Evolutionary conservation across 495 filamentous ascomycete species (phyloP), one percentile per base, ranked within the genome.

Genomic region (Aspergillus baeticus): DNA sequence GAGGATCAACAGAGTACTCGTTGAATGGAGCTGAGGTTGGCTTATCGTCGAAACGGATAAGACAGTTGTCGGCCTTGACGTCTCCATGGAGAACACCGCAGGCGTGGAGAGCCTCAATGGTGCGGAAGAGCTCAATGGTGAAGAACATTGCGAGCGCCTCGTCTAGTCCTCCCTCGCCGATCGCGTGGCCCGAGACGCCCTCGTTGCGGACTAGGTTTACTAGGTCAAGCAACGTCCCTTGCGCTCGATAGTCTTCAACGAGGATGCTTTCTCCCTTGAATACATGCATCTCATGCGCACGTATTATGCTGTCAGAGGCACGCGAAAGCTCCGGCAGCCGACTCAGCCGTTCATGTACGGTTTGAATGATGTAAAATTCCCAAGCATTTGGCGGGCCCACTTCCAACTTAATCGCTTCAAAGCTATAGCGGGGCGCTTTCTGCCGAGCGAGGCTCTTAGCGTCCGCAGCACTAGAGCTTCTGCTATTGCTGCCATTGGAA

Each of bases 331-430:
- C 54, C 0, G 62, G 37, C 14, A 62, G 60, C 54, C 80, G 69
- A 0, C 81, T 84, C 0, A 98, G 77, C 6, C 94, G 88, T 1
- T 82, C 76, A 48, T 91, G 85, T 2, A 90, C 84, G 22, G 88
- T 83, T 1, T 88, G 86, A 75, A 97, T 93, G 72, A 98, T 95
- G 70, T 96, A 89, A 69, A 97, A 98, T 65, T 98, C 94, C 94
- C 95, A 98, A 1, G 89, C 74, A 13, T 84, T 86, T 0, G 92
- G 90, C 4, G 92, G 91, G 45, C 87, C 84, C 22, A 71, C 69
- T 68, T 98, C 94, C 81, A 96, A 88, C 69, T 98, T 98, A 58
- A 98, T 76, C 1, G 94, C 94, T 69, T 96, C 90, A 17, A 92
- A 81, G 7, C 69, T 57, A 47, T 78, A 71, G 11, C 87, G 81